These are phyloP conservation scores for Prunus mongolica DNA, from an alignment of 306 rosid genomes.

Conservation along the genomic window DNA sequence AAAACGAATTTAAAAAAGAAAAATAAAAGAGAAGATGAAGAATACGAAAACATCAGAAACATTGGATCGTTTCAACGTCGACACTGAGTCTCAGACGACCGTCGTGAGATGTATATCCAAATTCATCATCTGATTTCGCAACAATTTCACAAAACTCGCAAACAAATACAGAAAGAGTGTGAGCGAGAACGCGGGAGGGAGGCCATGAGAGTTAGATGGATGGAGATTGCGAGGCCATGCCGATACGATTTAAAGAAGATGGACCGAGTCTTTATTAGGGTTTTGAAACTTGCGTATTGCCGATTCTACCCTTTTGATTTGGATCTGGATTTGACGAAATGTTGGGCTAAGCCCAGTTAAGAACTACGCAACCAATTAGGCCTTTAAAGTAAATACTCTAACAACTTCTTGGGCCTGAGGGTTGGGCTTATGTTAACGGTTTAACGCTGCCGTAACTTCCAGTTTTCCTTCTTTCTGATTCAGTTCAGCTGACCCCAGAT, in stretches of 20 bases:
- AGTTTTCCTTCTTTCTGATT: not conserved
- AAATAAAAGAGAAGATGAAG: not conserved
- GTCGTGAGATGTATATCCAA: conserved; percentile 57
- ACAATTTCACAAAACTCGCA: too few species aligned
- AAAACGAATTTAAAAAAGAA: not conserved
- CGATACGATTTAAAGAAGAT: not conserved
- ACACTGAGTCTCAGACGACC: conserved; percentile 51
- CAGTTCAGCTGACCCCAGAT: not conserved
- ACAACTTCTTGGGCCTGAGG: not conserved
- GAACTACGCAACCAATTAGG: not conserved
- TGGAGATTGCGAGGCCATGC: too few species aligned
- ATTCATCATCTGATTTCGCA: conserved; percentile 34
- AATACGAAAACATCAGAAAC: conserved; percentile 31
- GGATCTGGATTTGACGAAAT: not conserved
- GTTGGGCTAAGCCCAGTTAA: not conserved
- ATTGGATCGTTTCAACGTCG: conserved; percentile 41
- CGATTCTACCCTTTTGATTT: not conserved
- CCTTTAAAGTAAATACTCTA: too few species aligned
- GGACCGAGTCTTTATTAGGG: not conserved
- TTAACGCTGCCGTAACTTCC: not conserved
- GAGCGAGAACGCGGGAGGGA: too few species aligned
- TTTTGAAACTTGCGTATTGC: not conserved
- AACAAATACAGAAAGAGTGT: too few species aligned
- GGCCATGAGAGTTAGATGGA: not conserved
- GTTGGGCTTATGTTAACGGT: not conserved